Evolutionary conservation across 2,329 filamentous ascomycete species (phyloP), one percentile per base, ranked within the genome.

Genomic region (Helotiales sp.): DNA sequence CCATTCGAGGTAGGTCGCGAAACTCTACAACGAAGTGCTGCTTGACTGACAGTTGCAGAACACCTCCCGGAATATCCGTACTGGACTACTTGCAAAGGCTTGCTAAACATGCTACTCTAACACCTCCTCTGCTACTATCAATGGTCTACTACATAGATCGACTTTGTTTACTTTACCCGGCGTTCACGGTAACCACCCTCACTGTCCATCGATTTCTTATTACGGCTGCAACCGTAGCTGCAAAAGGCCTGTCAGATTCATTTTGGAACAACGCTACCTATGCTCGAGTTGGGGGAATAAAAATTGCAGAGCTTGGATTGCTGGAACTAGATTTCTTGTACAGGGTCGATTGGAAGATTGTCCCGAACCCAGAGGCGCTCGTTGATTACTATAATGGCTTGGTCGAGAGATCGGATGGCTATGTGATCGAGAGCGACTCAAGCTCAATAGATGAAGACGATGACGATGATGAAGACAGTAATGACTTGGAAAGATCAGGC

Each of bases 121-220:
- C 93, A 6, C 94, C 96, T 13, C 95, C 96, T 0, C 91, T 99
- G 60, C 85, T 99, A n/a, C 87, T 99, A 40, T 96, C 94, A 73
- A 98, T 99, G 93, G 96, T 99, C 65, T 99, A 96, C 78, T 99
- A 98, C 76, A 98, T 99, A 75, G 96, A 99, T 80, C 90, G 93
- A 34, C 86, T 99, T 24, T 99, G 95, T 79, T 90, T 92, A 11
- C 84, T 97, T 67, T 99, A 97, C 78, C 91, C 93, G 2, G 92
- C 95, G 55, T 99, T 99, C 79, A 97, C 94, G 30, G 96, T 99
- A 73, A 97, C 94, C 77, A 97, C 93, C 55, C 84, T 99, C 22
- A 99, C 96, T 0, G 95, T 99, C 2, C 96, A 99, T 81, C 93
- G 96, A 8, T 99, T 98, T 76, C 86, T 99, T 10, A 99, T 99